Percentiles rank a stretch among this genome's conserved stretches.
Evolutionary conservation across 768 basidiomycete species (phyloP).

Genomic region (Tulasnella sp.): DNA sequence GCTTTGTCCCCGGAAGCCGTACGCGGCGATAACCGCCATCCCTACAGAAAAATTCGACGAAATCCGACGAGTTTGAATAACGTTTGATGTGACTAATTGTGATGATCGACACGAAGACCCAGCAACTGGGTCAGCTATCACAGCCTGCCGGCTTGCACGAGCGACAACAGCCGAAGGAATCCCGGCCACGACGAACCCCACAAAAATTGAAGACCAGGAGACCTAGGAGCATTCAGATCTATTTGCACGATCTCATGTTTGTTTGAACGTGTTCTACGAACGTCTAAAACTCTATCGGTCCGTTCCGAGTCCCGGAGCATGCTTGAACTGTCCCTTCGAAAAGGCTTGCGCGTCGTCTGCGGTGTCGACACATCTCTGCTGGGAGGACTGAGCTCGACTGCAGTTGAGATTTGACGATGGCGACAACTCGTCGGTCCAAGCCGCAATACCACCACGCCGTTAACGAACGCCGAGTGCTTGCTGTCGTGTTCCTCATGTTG

Average conservation of each 20-base stretch:
- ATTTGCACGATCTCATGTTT: neutral
- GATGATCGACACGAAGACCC: neutral
- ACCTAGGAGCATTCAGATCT: neutral
- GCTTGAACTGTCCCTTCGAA: neutral
- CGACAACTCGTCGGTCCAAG: neutral
- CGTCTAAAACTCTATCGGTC: constrained; percentile 19
- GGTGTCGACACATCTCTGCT: neutral
- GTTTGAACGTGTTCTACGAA: neutral
- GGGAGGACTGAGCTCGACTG: neutral
- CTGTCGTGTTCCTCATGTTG: neutral
- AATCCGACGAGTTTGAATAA: neutral
- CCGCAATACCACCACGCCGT: neutral
- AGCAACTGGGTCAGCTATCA: neutral
- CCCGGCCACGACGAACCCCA: neutral
- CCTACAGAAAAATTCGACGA: neutral
- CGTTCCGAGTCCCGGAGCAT: constrained; percentile 15
- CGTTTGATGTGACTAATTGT: neutral
- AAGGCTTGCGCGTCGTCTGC: neutral
- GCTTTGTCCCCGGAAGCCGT: neutral
- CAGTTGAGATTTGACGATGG: neutral
- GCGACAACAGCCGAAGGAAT: neutral
- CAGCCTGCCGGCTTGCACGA: neutral
- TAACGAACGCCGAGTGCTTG: neutral
- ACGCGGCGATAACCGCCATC: neutral
- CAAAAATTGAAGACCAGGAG: neutral